Percentiles rank a stretch among this genome's conserved stretches.
Conservation (phyloP, 1,284 basidiomycete genomes). For the Austroboletus rostrupii region DNA sequence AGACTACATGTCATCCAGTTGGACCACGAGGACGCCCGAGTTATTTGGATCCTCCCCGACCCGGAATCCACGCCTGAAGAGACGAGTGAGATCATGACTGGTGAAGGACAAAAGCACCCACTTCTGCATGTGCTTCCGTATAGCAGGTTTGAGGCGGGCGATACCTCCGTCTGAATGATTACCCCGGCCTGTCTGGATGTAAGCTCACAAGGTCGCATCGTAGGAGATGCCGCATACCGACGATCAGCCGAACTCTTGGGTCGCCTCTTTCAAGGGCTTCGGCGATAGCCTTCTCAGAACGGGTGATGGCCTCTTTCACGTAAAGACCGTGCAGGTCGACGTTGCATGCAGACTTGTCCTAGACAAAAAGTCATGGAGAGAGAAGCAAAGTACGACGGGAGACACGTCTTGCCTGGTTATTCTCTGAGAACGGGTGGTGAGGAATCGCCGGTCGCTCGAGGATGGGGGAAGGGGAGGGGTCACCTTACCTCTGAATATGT, state of each 20-base stretch:
- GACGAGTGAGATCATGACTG: background rate
- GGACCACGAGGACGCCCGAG: slow-evolving; percentile 81
- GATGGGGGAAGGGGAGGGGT: no score
- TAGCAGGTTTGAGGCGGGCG: slow-evolving; percentile 90
- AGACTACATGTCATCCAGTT: slow-evolving; percentile 37
- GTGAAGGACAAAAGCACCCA: slow-evolving; percentile 31
- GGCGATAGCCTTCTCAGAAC: slow-evolving; percentile 65
- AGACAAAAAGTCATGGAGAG: slow-evolving; percentile 1
- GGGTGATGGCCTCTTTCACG: slow-evolving; percentile 81
- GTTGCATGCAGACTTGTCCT: slow-evolving; percentile 65
- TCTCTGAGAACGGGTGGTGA: slow-evolving; percentile 15
- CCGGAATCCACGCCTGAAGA: slow-evolving; percentile 12
- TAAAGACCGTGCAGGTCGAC: slow-evolving; percentile 89
- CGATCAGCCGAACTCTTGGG: slow-evolving; percentile 76
- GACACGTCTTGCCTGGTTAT: slow-evolving; percentile 19
- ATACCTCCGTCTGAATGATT: slow-evolving; percentile 77
- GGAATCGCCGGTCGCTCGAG: no score
- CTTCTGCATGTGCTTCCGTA: slow-evolving; percentile 82
- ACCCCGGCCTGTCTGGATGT: slow-evolving; percentile 58
- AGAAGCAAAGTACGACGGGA: background rate
- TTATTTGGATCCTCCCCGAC: slow-evolving; percentile 74
- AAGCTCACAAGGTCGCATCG: background rate
- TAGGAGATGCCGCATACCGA: slow-evolving; percentile 50
- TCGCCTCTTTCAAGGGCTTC: slow-evolving; percentile 63
- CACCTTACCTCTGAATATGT: background rate